phyloP scores from a whole-genome alignment of 257 asterid genomes.

The Penstemon newberryi region DNA sequence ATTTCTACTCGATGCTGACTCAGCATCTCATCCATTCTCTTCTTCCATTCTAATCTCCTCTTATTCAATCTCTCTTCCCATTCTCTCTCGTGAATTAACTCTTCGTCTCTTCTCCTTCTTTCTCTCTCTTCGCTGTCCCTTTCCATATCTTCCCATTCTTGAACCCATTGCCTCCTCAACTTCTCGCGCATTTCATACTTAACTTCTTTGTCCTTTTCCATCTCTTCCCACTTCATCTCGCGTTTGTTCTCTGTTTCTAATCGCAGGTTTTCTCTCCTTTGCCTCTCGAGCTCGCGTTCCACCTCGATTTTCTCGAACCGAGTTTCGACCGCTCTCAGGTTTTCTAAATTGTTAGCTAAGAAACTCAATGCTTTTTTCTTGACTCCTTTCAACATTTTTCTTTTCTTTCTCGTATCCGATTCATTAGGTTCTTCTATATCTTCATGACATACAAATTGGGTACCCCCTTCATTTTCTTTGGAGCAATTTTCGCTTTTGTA shows the following conservation, averaged over 20 bases:
- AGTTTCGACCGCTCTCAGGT: constrained; percentile 71
- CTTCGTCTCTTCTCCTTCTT: constrained; percentile 69
- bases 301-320: constrained; percentile 71
- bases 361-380: constrained; percentile 75
- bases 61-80: constrained; percentile 72
- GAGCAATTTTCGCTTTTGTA: constrained; percentile 46
- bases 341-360: constrained; percentile 61
- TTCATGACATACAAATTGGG: constrained; percentile 55
- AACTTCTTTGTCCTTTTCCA: constrained; percentile 59
- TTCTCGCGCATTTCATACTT: constrained; percentile 51
- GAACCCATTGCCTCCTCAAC: constrained; percentile 61
- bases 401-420: constrained; percentile 66
- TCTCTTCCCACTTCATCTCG: constrained; percentile 61
- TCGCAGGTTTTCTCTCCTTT: constrained; percentile 55
- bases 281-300: constrained; percentile 73
- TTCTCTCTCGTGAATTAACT: constrained; percentile 59
- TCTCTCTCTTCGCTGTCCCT: constrained; percentile 73
- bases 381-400: constrained; percentile 58
- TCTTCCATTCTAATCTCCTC: constrained; percentile 85
- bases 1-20: constrained; percentile 80
- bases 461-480: constrained; percentile 53
- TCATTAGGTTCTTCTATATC: constrained; percentile 54
- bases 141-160: constrained; percentile 81
- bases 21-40: constrained; percentile 72
- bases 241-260: constrained; percentile 65